Evolutionary conservation across 2,329 filamentous ascomycete species (phyloP).

Genomic region (Acrodontium crateriforme): DNA sequence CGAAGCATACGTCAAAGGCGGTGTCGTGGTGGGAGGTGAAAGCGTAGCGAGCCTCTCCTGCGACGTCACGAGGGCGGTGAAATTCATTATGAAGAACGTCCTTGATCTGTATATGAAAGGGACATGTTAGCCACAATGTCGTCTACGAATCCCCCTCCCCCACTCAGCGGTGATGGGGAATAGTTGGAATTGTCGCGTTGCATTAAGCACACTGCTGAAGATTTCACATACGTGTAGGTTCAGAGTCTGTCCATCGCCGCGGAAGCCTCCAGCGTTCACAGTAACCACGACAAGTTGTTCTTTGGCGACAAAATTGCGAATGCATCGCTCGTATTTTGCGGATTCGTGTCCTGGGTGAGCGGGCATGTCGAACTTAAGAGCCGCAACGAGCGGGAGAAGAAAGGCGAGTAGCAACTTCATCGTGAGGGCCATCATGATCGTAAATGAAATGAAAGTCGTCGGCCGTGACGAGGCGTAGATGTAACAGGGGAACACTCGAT

Average conservation of each 20-base stretch:
- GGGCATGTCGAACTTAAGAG: slow-evolving; percentile 86
- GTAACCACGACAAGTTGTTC: slow-evolving; percentile 95
- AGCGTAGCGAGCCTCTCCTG: slow-evolving; percentile 80
- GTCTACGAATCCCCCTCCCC: no score
- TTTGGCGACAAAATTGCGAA: slow-evolving; percentile 86
- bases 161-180: neutral
- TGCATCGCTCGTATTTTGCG: slow-evolving; percentile 64
- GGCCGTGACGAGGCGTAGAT: no score
- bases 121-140: no score
- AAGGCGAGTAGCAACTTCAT: slow-evolving; percentile 26
- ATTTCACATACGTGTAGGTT: slow-evolving; percentile 77
- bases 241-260: slow-evolving; percentile 81
- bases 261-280: slow-evolving; percentile 68
- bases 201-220: no score
- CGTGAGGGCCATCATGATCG: slow-evolving; percentile 5
- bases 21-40: slow-evolving; percentile 89
- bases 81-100: slow-evolving; percentile 96
- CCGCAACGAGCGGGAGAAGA: slow-evolving; percentile 34
- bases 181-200: neutral
- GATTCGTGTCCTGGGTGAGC: slow-evolving; percentile 51
- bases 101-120: slow-evolving; percentile 64
- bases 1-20: slow-evolving; percentile 92
- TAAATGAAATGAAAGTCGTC: no score
- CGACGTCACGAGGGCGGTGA: slow-evolving; percentile 77
- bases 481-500: no score